phyloP scores from a whole-genome alignment of 139 green algal species.

The Chlamydomonas incerta region DNA sequence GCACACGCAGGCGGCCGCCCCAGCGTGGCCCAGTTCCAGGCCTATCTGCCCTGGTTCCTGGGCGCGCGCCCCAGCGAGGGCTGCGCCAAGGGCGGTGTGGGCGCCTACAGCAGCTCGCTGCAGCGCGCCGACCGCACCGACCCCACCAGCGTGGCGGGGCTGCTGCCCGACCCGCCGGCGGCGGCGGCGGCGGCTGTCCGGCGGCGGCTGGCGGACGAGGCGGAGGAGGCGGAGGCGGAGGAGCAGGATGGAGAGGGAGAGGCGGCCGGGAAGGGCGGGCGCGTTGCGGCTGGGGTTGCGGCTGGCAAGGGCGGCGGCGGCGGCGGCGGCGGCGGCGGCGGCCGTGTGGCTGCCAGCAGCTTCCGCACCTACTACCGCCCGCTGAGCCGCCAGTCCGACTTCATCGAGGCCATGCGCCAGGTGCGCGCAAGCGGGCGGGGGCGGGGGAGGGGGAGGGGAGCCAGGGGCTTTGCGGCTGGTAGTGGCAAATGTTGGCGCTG shows the following conservation, averaged over 20 bases:
- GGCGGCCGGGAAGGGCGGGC: neutral
- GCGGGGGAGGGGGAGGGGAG: neutral
- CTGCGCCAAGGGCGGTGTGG: slow-evolving; percentile 87
- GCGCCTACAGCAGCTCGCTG: slow-evolving; percentile 81
- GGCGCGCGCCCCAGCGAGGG: slow-evolving; percentile 69
- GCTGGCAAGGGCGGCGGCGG: neutral
- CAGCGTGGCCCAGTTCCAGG: slow-evolving; percentile 65
- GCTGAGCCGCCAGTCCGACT: slow-evolving; percentile 84
- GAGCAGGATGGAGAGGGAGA: neutral
- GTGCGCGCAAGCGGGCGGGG: slow-evolving; percentile 9
- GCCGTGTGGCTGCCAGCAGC: slow-evolving; percentile 71
- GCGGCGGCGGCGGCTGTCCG: too few relatives aligned
- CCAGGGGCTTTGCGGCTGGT: too few relatives aligned
- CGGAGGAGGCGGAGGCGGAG: neutral
- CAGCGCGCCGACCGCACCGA: slow-evolving; percentile 44
- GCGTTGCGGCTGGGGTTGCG: neutral
- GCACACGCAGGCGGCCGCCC: slow-evolving; percentile 50
- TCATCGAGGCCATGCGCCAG: slow-evolving; percentile 78
- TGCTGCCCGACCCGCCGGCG: too few relatives aligned
- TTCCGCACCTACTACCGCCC: slow-evolving; percentile 91
- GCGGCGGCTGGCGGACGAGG: neutral
- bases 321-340: slow-evolving; percentile 2
- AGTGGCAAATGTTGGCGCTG: too few relatives aligned
- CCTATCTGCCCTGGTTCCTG: slow-evolving; percentile 92
- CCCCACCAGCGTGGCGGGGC: slow-evolving; percentile 45